A percentile compares a stretch with the other conserved stretches of the same genome.
phyloP scores from a whole-genome alignment of 257 asterid species.

The Agastache rugosa region DNA sequence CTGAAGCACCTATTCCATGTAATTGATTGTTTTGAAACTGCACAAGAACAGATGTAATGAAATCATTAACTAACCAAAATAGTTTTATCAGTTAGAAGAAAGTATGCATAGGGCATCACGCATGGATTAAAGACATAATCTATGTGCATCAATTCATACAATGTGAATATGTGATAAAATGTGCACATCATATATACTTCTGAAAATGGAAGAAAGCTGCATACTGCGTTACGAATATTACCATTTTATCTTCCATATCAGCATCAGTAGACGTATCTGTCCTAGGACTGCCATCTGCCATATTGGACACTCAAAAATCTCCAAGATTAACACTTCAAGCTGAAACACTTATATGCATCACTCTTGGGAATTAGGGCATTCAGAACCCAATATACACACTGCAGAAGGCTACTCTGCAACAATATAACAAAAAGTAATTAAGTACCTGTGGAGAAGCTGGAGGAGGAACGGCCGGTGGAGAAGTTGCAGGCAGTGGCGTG shows the following conservation, averaged over 20 bases:
- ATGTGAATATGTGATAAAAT: background rate
- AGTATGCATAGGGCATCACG: too few species aligned
- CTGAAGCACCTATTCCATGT: too few species aligned
- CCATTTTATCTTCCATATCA: conserved; percentile 91
- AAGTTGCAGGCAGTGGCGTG: too few species aligned
- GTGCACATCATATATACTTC: background rate
- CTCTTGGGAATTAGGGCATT: conserved; percentile 33
- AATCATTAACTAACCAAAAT: too few species aligned
- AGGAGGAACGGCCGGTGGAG: too few species aligned
- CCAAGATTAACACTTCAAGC: conserved; percentile 35
- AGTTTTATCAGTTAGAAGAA: too few species aligned
- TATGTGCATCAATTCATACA: conserved; percentile 5
- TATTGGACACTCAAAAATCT: conserved; percentile 46
- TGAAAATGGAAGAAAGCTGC: background rate
- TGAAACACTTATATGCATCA: conserved; percentile 30
- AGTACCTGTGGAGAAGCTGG: too few species aligned
- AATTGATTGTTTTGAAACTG: too few species aligned
- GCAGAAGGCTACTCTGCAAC: conserved; percentile 33
- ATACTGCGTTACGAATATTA: conserved; percentile 28
- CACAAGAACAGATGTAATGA: too few species aligned
- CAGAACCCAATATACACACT: conserved; percentile 34
- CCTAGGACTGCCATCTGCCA: conserved; percentile 88
- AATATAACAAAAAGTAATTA: background rate
- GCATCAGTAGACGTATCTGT: conserved; percentile 96
- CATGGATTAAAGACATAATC: too few species aligned